Conservation (phyloP, 148 eudicot genomes). For the Oxyria digyna region DNA sequence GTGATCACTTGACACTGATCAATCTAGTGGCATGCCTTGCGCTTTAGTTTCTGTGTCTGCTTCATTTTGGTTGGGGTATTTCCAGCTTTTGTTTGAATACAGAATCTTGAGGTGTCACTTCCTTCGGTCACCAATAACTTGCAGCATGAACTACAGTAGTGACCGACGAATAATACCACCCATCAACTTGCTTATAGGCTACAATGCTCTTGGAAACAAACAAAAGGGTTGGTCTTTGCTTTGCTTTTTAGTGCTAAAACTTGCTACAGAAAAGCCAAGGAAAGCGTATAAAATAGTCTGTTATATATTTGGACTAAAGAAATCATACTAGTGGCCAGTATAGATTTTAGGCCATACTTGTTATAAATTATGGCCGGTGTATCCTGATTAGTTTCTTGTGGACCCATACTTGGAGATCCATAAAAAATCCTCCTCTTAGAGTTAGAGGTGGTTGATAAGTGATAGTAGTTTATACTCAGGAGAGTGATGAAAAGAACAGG, state of each 20-base stretch:
- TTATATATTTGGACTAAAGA: neutral
- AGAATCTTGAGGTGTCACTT: neutral
- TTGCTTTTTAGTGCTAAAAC: neutral
- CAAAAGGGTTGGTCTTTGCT: neutral
- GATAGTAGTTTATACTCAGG: neutral
- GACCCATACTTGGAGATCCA: conserved; percentile 4
- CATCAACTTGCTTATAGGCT: neutral
- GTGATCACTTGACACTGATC: neutral
- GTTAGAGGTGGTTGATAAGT: neutral
- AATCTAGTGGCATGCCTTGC: neutral
- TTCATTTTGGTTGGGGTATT: neutral
- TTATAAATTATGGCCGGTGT: neutral
- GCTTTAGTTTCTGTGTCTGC: neutral
- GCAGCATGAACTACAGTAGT: too few relatives aligned
- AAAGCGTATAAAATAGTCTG: neutral
- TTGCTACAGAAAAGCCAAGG: neutral
- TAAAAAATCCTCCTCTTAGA: neutral
- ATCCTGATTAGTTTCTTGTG: neutral
- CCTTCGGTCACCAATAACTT: neutral
- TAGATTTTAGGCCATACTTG: neutral
- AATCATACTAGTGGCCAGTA: neutral
- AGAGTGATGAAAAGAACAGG: conserved; percentile 1
- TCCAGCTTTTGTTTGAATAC: too few relatives aligned
- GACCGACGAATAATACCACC: neutral
- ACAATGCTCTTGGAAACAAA: neutral